phyloP scores from a whole-genome alignment of 2,329 filamentous ascomycete genomes.

The Neopestalotiopsis sp. region DNA sequence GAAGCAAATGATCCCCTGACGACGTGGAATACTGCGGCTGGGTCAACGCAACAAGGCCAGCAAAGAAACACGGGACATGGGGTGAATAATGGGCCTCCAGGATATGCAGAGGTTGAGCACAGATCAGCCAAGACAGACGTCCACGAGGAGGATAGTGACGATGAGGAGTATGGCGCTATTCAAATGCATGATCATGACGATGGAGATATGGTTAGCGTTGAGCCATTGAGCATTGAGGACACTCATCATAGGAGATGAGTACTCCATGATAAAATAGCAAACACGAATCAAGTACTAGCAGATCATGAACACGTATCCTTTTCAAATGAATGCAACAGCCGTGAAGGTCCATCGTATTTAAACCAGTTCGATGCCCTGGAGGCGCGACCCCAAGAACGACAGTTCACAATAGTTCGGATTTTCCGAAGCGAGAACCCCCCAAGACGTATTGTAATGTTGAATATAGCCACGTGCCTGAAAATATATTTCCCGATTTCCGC shows the following conservation, averaged over 20 bases:
- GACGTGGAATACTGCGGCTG: not conserved
- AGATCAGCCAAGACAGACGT: conserved; percentile 20
- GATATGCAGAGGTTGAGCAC: not conserved
- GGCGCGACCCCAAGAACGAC: too few species aligned
- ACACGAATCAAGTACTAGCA: not conserved
- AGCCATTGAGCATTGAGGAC: conserved; percentile 30
- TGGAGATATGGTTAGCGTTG: conserved; percentile 34
- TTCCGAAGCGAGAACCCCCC: too few species aligned
- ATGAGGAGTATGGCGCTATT: conserved; percentile 43
- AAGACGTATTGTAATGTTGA: too few species aligned
- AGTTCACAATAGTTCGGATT: too few species aligned
- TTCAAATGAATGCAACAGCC: too few species aligned
- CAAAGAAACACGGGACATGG: not conserved
- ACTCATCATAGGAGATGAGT: not conserved
- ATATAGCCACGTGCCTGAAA: too few species aligned
- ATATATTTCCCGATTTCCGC: too few species aligned
- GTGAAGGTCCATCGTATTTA: too few species aligned
- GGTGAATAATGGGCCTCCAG: not conserved
- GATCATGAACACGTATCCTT: too few species aligned
- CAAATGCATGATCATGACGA: conserved; percentile 44
- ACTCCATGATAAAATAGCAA: not conserved
- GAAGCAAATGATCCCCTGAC: conserved; percentile 17
- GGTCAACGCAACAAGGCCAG: not conserved
- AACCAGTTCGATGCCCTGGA: too few species aligned
- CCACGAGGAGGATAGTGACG: conserved; percentile 24